Evolutionary conservation across 768 basidiomycete genomes (phyloP), one percentile per base, ranked within the genome.

Genomic region (Trametes elegans): DNA sequence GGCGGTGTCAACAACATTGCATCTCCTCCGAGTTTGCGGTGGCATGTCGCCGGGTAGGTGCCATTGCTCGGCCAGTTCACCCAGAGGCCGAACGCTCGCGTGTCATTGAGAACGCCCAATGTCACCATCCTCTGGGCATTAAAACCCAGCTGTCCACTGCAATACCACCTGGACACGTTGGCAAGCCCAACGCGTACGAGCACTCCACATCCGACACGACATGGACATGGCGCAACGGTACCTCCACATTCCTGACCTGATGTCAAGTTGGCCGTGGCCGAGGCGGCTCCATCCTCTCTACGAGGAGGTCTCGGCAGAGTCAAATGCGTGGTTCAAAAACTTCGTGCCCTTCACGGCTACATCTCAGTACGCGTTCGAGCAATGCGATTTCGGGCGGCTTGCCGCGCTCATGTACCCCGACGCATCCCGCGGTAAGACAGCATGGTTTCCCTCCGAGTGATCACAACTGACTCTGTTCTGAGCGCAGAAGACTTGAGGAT

Each of bases 251-350:
- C 68, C 70, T 4, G 66, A 70, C 35, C 62, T 56, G 10, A 57
- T 71, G 50, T 50, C 53, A 5, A 29, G 35, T 27, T 72, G 71
- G 70, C 69, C 70, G 11, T 70, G 65, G 67, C 63, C 61, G 3
- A 66, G 70, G 18, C 24, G 24, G 2, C 50, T 71, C 35, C 69
- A 70, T 44, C 68, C 68, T 2, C 47, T 62, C 46, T 68, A 66
- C 50, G 59, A 63, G 11, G 60, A 62, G 39, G 63, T 60, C 49
- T 60, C 64, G 14, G 52, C 56, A 0, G 70, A 66, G 44, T 71
- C 70, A 2, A 42, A 44, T 10, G 61, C 53, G 2, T 73, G 71
- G 71, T 44, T 63, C 16, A 58, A 61, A n/a, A 27, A 51, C 10
- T 70, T 69, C 63, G 27, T 59, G 6, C 46, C 65, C 0, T 71